Evolutionary conservation across 2,329 filamentous ascomycete genomes (phyloP), one percentile per base, ranked within the genome.

Genomic region (Exophiala sp.): DNA sequence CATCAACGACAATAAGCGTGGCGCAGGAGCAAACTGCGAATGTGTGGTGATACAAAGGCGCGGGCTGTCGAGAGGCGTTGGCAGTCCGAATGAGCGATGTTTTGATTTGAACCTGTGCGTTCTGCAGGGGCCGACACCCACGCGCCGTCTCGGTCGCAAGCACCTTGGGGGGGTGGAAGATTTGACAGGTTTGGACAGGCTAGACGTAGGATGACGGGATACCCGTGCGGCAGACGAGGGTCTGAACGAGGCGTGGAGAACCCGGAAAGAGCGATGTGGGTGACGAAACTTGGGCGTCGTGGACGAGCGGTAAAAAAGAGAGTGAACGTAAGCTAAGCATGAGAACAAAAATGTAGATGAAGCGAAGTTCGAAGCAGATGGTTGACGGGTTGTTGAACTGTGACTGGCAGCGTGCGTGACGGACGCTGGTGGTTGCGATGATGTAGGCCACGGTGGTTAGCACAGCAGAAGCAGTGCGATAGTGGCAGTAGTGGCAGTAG

Each of bases 1-100:
- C 54, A 57, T 57, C 51, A 57, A 57, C 48, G 32, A 48, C 46
- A 43, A 48, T 32, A 19, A 18, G 24, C 19, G 27, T 40, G 44
- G 43, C 43, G 40, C 32, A 37, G 32, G 11, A 52, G 10, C 44
- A 23, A 8, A 24, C 16, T 35, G 32, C 18, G 27, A 21, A 14
- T 41, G 16, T 32, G 27, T 16, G 19, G n/a, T 18, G 27, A 42
- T 41, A 34, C 32, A 16, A 42, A 30, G 29, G 34, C 30, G 29
- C 41, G 9, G 16, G 32, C 37, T 19, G 41, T 30, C 34, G 19
- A 29, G 41, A 14, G 38, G 43, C 40, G 24, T 13, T 16, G 34
- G 47, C 18, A 35, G 41, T 11, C 13, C n/a, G 18, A 44, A 40
- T 8, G 41, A 44, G 41, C 18, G 34, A 41, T 35, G 39, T 51